Conservation (phyloP, 2,329 filamentous ascomycete species). For the Aspergillus amoenus region DNA sequence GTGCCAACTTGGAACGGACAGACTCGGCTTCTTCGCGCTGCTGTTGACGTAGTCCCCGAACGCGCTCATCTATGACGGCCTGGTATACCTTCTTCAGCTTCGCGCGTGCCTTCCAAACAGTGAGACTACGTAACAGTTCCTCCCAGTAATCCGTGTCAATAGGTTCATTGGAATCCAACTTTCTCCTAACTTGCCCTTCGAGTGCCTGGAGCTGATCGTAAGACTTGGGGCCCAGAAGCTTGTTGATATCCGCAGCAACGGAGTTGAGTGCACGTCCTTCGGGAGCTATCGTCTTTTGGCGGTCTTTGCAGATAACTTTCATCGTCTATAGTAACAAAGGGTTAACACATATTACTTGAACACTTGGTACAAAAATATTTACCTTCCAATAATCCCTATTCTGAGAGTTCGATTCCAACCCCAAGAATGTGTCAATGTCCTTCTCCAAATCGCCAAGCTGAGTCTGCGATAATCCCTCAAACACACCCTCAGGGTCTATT, state of each 20-base stretch:
- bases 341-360: not conserved
- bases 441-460: constrained; percentile 75
- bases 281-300: constrained; percentile 63
- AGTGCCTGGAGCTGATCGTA: constrained; percentile 82
- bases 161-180: constrained; percentile 82
- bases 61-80: constrained; percentile 68
- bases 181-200: constrained; percentile 81
- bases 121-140: constrained; percentile 78
- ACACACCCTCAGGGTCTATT: constrained; percentile 75
- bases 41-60: constrained; percentile 64
- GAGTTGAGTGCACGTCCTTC: constrained; percentile 77
- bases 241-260: constrained; percentile 84
- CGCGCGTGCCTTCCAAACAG: constrained; percentile 89
- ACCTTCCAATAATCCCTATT: constrained; percentile 88
- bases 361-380: constrained; percentile 21
- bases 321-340: constrained; percentile 59
- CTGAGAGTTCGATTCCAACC: constrained; percentile 72
- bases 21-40: constrained; percentile 66
- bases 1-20: constrained; percentile 54
- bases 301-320: constrained; percentile 77
- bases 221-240: constrained; percentile 79
- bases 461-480: constrained; percentile 67
- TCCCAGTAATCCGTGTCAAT: constrained; percentile 99
- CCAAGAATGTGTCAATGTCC: constrained; percentile 77
- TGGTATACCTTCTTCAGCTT: constrained; percentile 77